These are phyloP conservation scores for Ascochyta viciae-villosae DNA, from an alignment of 2,329 filamentous ascomycete species.

Conservation along the genomic window DNA sequence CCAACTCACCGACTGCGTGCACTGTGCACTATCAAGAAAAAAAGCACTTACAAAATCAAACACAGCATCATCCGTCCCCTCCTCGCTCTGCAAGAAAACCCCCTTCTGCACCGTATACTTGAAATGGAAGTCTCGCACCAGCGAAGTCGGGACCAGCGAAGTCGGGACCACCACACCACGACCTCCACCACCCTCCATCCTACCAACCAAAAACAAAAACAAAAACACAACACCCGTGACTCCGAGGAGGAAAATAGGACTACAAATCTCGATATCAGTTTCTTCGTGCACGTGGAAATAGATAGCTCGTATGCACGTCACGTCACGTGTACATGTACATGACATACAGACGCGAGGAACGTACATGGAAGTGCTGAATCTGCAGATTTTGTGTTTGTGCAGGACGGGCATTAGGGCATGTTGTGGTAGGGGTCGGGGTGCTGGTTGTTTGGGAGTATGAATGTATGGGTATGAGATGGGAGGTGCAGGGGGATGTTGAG, in stretches of 20 bases:
- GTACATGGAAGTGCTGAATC: conserved; percentile 3
- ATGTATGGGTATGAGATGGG: neutral
- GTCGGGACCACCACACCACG: neutral
- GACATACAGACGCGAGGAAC: no score
- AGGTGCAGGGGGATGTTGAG: neutral
- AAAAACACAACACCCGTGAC: no score
- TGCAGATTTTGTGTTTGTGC: neutral
- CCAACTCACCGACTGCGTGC: neutral
- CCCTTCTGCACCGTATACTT: conserved; percentile 67
- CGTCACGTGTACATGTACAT: no score
- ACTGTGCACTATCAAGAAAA: no score
- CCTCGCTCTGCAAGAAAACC: conserved; percentile 69
- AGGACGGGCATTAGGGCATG: neutral
- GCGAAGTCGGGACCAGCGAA: conserved; percentile 1
- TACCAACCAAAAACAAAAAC: no score
- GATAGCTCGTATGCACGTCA: no score
- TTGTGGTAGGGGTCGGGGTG: no score
- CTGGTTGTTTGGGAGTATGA: neutral
- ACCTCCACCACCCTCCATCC: no score
- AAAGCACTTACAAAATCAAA: conserved; percentile 67
- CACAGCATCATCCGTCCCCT: conserved; percentile 59
- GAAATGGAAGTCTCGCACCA: conserved; percentile 51
- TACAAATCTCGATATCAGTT: neutral
- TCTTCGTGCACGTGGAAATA: no score
- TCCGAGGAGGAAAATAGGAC: conserved; percentile 21